These are phyloP conservation scores for Astragalus glycyphyllos DNA, from an alignment of 306 rosid species.

Conservation along the genomic window DNA sequence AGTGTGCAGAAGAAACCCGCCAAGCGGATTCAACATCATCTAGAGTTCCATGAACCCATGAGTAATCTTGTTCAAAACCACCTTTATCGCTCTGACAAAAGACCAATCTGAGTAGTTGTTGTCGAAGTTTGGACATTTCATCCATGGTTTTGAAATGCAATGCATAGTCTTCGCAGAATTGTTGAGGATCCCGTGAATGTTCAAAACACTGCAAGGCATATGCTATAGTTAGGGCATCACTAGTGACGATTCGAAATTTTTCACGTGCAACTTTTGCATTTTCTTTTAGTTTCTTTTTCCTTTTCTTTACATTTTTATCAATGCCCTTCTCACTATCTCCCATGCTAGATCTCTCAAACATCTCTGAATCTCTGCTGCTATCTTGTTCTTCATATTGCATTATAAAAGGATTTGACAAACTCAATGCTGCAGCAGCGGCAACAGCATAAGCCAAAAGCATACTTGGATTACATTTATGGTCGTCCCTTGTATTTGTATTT, in stretches of 20 bases:
- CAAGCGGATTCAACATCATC: constrained; percentile 71
- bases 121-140: constrained; percentile 89
- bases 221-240: constrained; percentile 81
- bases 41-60: constrained; percentile 71
- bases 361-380: constrained; percentile 49
- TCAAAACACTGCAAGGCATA: constrained; percentile 86
- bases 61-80: constrained; percentile 60
- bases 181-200: constrained; percentile 50
- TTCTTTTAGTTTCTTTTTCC: constrained; percentile 74
- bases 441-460: constrained; percentile 75
- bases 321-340: constrained; percentile 41
- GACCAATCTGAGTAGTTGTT: constrained; percentile 76
- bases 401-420: constrained; percentile 80
- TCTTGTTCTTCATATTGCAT: constrained; percentile 69
- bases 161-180: constrained; percentile 72
- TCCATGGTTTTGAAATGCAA: constrained; percentile 91
- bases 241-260: constrained; percentile 68
- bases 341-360: constrained; percentile 43
- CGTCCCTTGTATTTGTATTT: constrained; percentile 59
- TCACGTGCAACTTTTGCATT: constrained; percentile 62
- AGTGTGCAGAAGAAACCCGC: constrained; percentile 58
- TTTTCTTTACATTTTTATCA: constrained; percentile 57
- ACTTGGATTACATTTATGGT: constrained; percentile 55
- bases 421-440: constrained; percentile 91
- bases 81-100: constrained; percentile 54